Conservation (phyloP, 1,139 yeast genomes). For the Candida tunisiensis region DNA sequence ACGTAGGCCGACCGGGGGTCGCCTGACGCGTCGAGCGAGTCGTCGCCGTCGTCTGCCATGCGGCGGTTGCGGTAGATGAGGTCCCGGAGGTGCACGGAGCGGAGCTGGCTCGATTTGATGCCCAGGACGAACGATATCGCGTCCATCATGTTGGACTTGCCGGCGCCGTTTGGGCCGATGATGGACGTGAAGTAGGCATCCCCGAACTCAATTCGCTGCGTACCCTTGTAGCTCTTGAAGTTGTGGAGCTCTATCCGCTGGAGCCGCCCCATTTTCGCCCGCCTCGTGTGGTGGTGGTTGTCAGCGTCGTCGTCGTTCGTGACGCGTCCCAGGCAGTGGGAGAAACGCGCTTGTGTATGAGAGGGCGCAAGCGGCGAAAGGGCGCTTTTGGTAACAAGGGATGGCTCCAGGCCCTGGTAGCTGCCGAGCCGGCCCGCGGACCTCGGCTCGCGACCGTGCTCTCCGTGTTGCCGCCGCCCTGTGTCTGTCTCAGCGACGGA, state of each 20-base stretch:
- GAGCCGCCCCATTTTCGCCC: conserved; percentile 1
- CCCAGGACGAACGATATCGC: conserved; percentile 95
- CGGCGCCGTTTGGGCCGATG: conserved; percentile 97
- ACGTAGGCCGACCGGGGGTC: conserved; percentile 61
- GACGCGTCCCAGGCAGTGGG: too few relatives aligned
- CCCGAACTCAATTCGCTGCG: conserved; percentile 66
- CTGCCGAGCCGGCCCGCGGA: too few relatives aligned
- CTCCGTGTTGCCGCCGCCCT: too few relatives aligned
- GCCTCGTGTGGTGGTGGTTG: too few relatives aligned
- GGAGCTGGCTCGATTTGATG: conserved; percentile 53
- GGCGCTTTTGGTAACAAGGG: too few relatives aligned
- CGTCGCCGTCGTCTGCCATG: conserved; percentile 13
- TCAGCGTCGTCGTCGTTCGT: too few relatives aligned
- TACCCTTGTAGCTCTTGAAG: conserved; percentile 82
- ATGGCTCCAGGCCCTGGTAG: too few relatives aligned
- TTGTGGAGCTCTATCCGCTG: conserved; percentile 31
- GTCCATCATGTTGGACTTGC: conserved; percentile 96
- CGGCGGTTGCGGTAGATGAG: conserved; percentile 63
- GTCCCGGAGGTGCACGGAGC: conserved; percentile 62
- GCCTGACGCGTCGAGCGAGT: conserved; percentile 8
- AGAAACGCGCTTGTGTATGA: too few relatives aligned
- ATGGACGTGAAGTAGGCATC: conserved; percentile 62
- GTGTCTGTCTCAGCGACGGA: too few relatives aligned
- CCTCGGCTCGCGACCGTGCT: too few relatives aligned
- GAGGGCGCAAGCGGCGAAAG: too few relatives aligned